Evolutionary conservation across 2,329 filamentous ascomycete species (phyloP), one percentile per base, ranked within the genome.

Genomic region (Beauveria sp.): DNA sequence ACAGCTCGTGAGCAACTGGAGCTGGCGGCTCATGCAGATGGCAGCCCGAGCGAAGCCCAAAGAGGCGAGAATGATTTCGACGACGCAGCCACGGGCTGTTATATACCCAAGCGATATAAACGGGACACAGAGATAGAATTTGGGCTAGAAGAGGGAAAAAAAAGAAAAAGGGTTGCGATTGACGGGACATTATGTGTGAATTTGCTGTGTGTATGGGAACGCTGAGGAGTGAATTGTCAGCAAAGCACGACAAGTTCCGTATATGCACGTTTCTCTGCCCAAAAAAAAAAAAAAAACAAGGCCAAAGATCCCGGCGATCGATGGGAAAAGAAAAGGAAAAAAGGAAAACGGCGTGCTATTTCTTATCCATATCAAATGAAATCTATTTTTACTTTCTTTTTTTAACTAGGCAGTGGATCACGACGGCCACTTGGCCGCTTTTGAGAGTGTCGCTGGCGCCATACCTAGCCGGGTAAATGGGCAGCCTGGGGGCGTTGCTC

Each of bases 1-100:
- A 86, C 68, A 78, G 75, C 63, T 78, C 76, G 18, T 77, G 64
- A 70, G n/a, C 9, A 24, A 10, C n/a, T 18, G 34, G 34, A 38
- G 34, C 34, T 16, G 34, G 34, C 34, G 14, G 34, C 34, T 38
- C 14, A 38, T 38, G 34, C 12, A 12, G 5, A 14, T 34, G 30
- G 30, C 34, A 38, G 34, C 34, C 34, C 12, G 5, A 38, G 34
- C 34, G 12, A 38, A 38, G 34, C 34, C 34, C 34, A 6, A 38
- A 38, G 5, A 16, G 34, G 34, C 34, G 14, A n/a, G 12, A 38
- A 38, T 6, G 14, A 38, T 16, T 10, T 68, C 67, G 66, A 18
- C 54, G 22, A 24, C 18, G 52, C 38, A 42, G 18, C 52, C 49
- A 16, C 16, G 30, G n/a, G 24, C 26, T 52, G 60, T 28, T 42